Conservation (phyloP, 1,284 basidiomycete genomes). For the Marasmius tenuissimus region DNA sequence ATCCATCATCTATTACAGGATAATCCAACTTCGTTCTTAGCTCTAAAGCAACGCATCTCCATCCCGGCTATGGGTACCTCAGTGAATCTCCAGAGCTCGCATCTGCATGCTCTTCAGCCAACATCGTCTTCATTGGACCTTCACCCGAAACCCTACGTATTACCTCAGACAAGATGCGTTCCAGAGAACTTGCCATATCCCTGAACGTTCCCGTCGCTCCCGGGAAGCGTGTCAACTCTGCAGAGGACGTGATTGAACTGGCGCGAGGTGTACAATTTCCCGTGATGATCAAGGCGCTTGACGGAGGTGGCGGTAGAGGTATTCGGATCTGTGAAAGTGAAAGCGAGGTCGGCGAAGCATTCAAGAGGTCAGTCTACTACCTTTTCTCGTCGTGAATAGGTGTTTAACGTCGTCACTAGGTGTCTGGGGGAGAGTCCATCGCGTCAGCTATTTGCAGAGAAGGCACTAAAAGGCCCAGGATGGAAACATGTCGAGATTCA, state of each 20-base stretch:
- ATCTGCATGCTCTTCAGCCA: slow-evolving; percentile 32
- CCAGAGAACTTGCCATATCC: slow-evolving; percentile 44
- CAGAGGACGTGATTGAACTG: slow-evolving; percentile 32
- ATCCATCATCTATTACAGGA: not conserved
- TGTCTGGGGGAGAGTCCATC: slow-evolving; percentile 42
- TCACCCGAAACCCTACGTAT: slow-evolving; percentile 40
- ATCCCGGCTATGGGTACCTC: slow-evolving; percentile 50
- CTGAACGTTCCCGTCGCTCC: slow-evolving; percentile 45
- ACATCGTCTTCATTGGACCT: slow-evolving; percentile 49
- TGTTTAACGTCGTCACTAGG: slow-evolving; percentile 18
- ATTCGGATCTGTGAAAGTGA: slow-evolving; percentile 36
- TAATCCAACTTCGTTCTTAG: not conserved
- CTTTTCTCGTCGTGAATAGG: not conserved
- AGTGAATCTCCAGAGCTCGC: slow-evolving; percentile 48
- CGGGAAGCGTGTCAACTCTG: slow-evolving; percentile 36
- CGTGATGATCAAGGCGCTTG: slow-evolving; percentile 55
- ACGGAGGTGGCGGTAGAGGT: slow-evolving; percentile 58
- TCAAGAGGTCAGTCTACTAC: slow-evolving; percentile 30
- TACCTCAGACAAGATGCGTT: slow-evolving; percentile 54
- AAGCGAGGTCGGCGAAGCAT: slow-evolving; percentile 37
- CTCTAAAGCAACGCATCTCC: slow-evolving; percentile 31
- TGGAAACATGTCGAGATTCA: slow-evolving; percentile 41
- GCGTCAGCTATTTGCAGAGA: slow-evolving; percentile 37
- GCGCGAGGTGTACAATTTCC: slow-evolving; percentile 41
- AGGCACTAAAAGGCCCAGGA: slow-evolving; percentile 33